Conservation (phyloP, 768 basidiomycete genomes). For the Rhodotorula kratochvilovae region DNA sequence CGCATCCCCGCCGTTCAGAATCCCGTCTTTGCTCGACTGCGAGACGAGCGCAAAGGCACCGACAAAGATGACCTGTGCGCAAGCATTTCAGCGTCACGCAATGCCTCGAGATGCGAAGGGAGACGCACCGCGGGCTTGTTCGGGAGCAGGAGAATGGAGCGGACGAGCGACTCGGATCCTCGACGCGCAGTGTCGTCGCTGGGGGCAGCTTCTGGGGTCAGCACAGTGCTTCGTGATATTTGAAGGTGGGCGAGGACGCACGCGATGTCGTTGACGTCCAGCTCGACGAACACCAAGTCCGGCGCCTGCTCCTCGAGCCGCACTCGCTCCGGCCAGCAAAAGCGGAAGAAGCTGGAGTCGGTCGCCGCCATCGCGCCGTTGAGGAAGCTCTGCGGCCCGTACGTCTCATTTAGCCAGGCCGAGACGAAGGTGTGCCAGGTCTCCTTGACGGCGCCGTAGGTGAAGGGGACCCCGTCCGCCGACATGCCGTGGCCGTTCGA, state of each 20-base stretch:
- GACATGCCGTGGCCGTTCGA: constrained; percentile 1
- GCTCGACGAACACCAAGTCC: constrained; percentile 9
- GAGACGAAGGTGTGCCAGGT: constrained; percentile 4
- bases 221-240: not conserved
- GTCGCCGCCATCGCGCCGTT: constrained; percentile 1
- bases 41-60: not conserved
- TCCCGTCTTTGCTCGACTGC: too few relatives aligned
- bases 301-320: not conserved
- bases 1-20: not conserved
- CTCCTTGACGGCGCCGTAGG: not conserved
- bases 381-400: not conserved
- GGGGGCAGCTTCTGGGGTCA: not conserved
- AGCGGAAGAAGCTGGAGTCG: not conserved
- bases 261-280: constrained; percentile 4
- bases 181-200: not conserved
- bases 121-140: not conserved
- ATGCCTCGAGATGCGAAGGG: not conserved
- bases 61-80: not conserved
- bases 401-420: not conserved
- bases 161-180: not conserved
- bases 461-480: not conserved
- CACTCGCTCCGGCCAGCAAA: constrained; percentile 2
- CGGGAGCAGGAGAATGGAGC: not conserved
- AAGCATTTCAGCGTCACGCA: not conserved
- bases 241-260: not conserved